Percentiles rank a stretch among this genome's conserved stretches.
These are phyloP conservation scores for Rhododendron molle DNA, from an alignment of 148 eudicot genomes.

Conservation along the genomic window DNA sequence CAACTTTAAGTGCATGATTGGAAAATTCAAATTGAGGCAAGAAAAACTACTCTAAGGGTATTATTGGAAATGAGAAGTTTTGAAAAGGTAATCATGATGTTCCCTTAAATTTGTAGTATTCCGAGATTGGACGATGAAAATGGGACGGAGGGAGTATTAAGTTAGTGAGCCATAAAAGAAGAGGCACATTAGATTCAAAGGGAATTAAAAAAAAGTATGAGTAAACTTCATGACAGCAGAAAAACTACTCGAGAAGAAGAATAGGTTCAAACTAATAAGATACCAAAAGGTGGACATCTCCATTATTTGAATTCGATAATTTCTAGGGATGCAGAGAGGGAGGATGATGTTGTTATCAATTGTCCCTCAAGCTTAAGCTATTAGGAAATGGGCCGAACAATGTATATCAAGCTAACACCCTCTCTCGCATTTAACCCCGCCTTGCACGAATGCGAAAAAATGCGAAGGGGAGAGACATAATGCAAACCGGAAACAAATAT, in stretches of 20 bases:
- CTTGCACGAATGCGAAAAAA: not conserved
- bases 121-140: too few relatives aligned
- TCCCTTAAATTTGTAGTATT: too few relatives aligned
- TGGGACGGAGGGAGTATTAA: too few relatives aligned
- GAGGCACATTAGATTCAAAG: not conserved
- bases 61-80: too few relatives aligned
- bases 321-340: not conserved
- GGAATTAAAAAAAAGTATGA: not conserved
- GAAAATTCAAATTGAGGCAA: too few relatives aligned
- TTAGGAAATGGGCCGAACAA: not conserved
- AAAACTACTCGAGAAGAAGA: not conserved
- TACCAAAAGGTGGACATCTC: not conserved
- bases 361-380: not conserved
- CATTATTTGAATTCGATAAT: not conserved
- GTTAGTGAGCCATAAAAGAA: not conserved
- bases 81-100: too few relatives aligned
- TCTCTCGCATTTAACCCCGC: not conserved
- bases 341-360: not conserved
- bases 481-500: not conserved
- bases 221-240: not conserved
- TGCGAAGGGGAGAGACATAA: not conserved
- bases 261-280: not conserved
- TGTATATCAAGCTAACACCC: not conserved
- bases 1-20: too few relatives aligned
- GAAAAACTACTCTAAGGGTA: too few relatives aligned